Evolutionary conservation across 1,139 yeast genomes (phyloP), one percentile per base, ranked within the genome.

Genomic region (Candida pseudocylindracea): DNA sequence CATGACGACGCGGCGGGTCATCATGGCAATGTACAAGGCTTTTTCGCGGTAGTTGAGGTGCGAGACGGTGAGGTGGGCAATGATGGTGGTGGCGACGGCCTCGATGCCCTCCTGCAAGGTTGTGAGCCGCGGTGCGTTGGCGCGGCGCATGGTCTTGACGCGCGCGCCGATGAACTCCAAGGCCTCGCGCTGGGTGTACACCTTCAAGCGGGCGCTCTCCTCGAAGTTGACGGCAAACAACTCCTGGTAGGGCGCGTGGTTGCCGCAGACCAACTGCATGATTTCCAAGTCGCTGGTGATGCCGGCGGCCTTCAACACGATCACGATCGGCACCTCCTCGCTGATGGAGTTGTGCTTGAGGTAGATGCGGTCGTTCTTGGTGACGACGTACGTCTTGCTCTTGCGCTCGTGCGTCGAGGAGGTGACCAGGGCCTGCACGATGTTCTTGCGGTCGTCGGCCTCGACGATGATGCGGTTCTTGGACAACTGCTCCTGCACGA

Each of bases 381-480:
- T 79, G 32, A 88, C 73, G 30, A 88, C 95, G 46, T 91, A 88
- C 0, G 98, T 88, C 50, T 88, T 88, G 27, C 96, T 85, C 50
- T 88, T 91, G 51, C 98, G 70, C 53, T 88, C 99, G 52, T 88
- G 98, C 2, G 99, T 88, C 2, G 95, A 81, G 10, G 95, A 81
- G 0, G 98, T 88, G 13, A 88, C 99, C 1, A 94, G 80, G 1
- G 98, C 96, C 52, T 88, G 98, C 12, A 85, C 95, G 26, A 88
- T 74, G 7, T 73, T 79, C 53, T 91, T 91, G 51, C 83, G 81
- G 40, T 80, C 93, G 49, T 88, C 98, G 1, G 94, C 88, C 53
- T 88, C 99, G 10, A 88, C 98, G 48, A 88, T 83, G 46, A 88
- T 91, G 67, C 99, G 80, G 55, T 88, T 88, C 54, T 88, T 88